These are phyloP conservation scores for Ampelomyces quisqualis DNA, from an alignment of 2,329 filamentous ascomycete species.

Conservation along the genomic window DNA sequence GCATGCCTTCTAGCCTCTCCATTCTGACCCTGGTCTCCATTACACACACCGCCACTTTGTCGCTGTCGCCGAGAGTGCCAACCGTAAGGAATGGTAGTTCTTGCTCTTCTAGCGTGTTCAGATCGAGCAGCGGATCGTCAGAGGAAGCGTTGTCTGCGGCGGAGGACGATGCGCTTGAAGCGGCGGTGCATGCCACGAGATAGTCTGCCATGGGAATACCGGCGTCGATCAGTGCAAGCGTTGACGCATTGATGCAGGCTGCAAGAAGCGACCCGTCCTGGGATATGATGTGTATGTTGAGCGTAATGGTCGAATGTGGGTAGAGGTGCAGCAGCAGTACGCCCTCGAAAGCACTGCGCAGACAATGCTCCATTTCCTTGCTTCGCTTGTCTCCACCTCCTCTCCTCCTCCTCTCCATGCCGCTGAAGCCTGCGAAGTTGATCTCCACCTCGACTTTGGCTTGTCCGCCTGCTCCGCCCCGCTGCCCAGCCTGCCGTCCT, in stretches of 20 bases:
- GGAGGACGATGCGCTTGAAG: slow-evolving; percentile 64
- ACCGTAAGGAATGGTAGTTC: slow-evolving; percentile 89
- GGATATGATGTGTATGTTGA: slow-evolving; percentile 83
- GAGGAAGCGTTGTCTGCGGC: slow-evolving; percentile 59
- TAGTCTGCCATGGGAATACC: slow-evolving; percentile 95
- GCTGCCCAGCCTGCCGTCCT: slow-evolving; percentile 53
- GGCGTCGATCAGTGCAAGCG: slow-evolving; percentile 88
- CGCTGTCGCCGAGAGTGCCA: slow-evolving; percentile 71
- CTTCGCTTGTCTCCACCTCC: slow-evolving; percentile 62
- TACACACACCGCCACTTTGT: slow-evolving; percentile 75
- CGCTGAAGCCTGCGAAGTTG: slow-evolving; percentile 82
- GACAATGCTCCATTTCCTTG: slow-evolving; percentile 76
- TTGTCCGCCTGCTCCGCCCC: slow-evolving; percentile 51
- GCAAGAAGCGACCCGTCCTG: slow-evolving; percentile 90
- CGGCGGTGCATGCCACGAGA: slow-evolving; percentile 82
- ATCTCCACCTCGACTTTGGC: slow-evolving; percentile 79
- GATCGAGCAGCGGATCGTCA: slow-evolving; percentile 76
- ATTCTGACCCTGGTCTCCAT: slow-evolving; percentile 90
- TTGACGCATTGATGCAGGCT: slow-evolving; percentile 85
- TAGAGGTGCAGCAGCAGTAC: slow-evolving; percentile 85
- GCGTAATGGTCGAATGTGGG: slow-evolving; percentile 79
- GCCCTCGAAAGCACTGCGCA: slow-evolving; percentile 73
- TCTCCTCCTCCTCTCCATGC: slow-evolving; percentile 74
- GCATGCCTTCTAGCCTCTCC: slow-evolving; percentile 81
- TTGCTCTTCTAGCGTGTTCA: slow-evolving; percentile 78